Evolutionary conservation across 306 rosid species (phyloP), one percentile per base, ranked within the genome.

Genomic region (Mimosa pudica): DNA sequence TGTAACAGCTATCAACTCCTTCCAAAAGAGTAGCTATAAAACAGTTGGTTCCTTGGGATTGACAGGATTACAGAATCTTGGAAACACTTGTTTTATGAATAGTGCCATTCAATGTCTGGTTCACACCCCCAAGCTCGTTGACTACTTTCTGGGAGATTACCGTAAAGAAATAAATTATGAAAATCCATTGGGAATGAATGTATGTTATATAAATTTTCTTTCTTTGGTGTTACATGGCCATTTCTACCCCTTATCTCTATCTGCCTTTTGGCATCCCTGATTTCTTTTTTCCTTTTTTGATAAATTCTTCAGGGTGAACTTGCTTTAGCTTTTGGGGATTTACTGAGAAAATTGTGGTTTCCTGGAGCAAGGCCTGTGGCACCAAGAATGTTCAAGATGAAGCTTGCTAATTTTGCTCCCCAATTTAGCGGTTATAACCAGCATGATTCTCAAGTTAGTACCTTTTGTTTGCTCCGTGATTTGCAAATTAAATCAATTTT

Each of bases 11-110:
- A 32, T 78, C 60, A 80, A 82, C 76, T 77, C 85, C 77, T 75
- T 77, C 79, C 84, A 5, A 76, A 73, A 76, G 84, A 83, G 75
- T 81, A 80, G 87, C 86, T 89, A 77, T 75, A 80, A 82, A 78
- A 85, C 84, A 77, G 86, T 78, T 79, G 84, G 82, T 70, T 76
- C 89, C 46, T 81, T 90, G 86, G 96, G 98, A 75, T 88, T 94
- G 89, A 85, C 88, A 63, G 98, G 98, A 83, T 78, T 94, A 76
- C 87, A 90, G 45, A 94, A 94, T 90, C 97, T 94, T 83, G 98
- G 98, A 75, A 94, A 94, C 87, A 92, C 98, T 48, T 94, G 98
- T 85, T 94, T 90, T 81, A 92, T 94, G 98, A 94, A 92, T 76
- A 94, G 94, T 84, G 89, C 97, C 81, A 79, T 94, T 72, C 98